A percentile compares a stretch with the other conserved stretches of the same genome.
These are phyloP conservation scores for Hypocrella siamensis DNA, from an alignment of 2,329 filamentous ascomycete species.

Conservation along the genomic window DNA sequence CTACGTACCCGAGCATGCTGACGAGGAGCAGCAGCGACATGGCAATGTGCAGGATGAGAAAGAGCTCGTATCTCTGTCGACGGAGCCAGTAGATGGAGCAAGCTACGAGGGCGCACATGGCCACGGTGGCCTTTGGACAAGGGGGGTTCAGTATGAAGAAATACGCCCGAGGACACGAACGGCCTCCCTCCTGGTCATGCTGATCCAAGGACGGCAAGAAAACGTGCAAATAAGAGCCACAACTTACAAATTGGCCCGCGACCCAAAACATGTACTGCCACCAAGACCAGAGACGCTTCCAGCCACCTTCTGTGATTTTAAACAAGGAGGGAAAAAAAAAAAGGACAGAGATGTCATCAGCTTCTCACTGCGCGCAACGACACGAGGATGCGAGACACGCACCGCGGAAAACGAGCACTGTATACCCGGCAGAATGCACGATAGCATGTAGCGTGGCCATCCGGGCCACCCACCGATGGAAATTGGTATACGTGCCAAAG, in stretches of 20 bases:
- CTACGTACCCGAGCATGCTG: constrained; percentile 33
- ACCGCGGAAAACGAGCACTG: constrained; percentile 25
- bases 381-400: not conserved
- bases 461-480: constrained; percentile 51
- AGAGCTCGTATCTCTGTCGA: constrained; percentile 34
- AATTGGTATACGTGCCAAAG: constrained; percentile 49
- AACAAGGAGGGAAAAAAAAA: no score
- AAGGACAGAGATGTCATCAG: no score
- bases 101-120: constrained; percentile 27
- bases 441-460: constrained; percentile 46
- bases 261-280: constrained; percentile 32
- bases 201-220: not conserved
- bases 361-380: not conserved
- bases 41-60: constrained; percentile 32
- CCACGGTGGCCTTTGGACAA: constrained; percentile 21
- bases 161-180: not conserved
- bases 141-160: no score
- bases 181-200: no score
- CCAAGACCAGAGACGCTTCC: constrained; percentile 18
- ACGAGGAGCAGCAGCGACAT: constrained; percentile 33
- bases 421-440: constrained; percentile 46
- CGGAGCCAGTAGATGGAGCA: constrained; percentile 37
- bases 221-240: not conserved
- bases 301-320: constrained; percentile 22
- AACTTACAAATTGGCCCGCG: constrained; percentile 26